phyloP scores from a whole-genome alignment of 2,329 filamentous ascomycete genomes.

The Fusarium armeniacum region DNA sequence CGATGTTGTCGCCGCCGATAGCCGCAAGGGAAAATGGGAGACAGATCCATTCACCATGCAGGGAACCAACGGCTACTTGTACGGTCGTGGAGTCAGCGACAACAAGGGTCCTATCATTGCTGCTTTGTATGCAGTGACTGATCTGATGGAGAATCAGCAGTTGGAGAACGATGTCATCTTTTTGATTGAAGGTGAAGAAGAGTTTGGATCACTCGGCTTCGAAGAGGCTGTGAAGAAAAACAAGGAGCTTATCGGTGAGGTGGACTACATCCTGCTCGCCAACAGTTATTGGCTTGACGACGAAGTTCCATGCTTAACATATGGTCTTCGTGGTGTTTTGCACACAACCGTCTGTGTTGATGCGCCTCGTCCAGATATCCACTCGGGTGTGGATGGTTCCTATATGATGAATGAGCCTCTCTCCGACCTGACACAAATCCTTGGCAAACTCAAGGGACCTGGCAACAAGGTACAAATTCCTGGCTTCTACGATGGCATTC shows the following conservation, averaged over 20 bases:
- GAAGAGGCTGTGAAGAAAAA: slow-evolving; percentile 83
- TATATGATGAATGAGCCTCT: slow-evolving; percentile 90
- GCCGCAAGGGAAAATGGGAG: slow-evolving; percentile 84
- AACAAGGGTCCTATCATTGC: slow-evolving; percentile 98
- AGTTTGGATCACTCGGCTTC: slow-evolving; percentile 93
- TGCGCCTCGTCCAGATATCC: slow-evolving; percentile 87
- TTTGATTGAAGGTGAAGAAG: slow-evolving; percentile 96
- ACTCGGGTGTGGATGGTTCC: slow-evolving; percentile 97
- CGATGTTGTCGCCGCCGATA: slow-evolving; percentile 93
- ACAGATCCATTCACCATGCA: slow-evolving; percentile 91
- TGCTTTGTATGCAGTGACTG: slow-evolving; percentile 92
- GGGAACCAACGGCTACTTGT: slow-evolving; percentile 91
- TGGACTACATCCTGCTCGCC: slow-evolving; percentile 94
- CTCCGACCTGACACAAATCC: slow-evolving; percentile 87
- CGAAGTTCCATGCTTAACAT: slow-evolving; percentile 93
- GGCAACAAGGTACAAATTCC: slow-evolving; percentile 88
- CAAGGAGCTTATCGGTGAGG: slow-evolving; percentile 86
- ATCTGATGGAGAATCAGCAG: slow-evolving; percentile 85
- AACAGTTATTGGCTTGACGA: slow-evolving; percentile 99
- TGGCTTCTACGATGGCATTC: slow-evolving; percentile 87
- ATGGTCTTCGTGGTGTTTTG: slow-evolving; percentile 92
- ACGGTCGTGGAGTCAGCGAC: slow-evolving; percentile 95
- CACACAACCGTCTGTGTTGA: slow-evolving; percentile 92
- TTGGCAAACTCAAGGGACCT: slow-evolving; percentile 84
- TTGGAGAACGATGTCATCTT: slow-evolving; percentile 92